These are phyloP conservation scores for Puccinellia tenuiflora DNA, from an alignment of 176 grass and related monocot species.

Conservation along the genomic window DNA sequence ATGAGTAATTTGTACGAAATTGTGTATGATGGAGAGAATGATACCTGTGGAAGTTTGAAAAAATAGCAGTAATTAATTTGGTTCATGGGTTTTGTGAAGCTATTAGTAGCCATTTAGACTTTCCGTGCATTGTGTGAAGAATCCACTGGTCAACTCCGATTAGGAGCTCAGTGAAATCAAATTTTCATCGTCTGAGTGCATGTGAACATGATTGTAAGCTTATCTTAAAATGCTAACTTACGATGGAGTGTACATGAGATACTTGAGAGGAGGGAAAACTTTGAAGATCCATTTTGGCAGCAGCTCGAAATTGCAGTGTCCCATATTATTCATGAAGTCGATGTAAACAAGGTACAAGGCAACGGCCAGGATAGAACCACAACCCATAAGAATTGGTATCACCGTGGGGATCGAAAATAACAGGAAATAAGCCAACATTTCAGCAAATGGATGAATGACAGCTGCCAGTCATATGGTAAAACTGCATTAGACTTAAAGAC, in stretches of 20 bases:
- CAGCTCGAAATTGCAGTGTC: conserved; percentile 91
- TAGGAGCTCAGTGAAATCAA: neutral
- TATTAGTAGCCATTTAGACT: neutral
- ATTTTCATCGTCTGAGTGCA: neutral
- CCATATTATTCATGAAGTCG: conserved; percentile 99
- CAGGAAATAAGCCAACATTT: conserved; percentile 59
- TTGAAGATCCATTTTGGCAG: conserved; percentile 72
- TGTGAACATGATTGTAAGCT: conserved; percentile 2
- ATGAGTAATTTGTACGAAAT: conserved; percentile 81
- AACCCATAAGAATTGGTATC: conserved; percentile 20
- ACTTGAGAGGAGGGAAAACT: conserved; percentile 78
- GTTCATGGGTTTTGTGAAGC: neutral
- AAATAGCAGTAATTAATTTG: neutral
- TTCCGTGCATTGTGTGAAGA: neutral
- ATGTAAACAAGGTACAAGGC: conserved; percentile 46
- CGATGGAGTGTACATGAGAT: conserved; percentile 96
- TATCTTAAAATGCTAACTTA: conserved; percentile 46
- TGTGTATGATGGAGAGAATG: conserved; percentile 95
- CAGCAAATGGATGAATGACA: conserved; percentile 88
- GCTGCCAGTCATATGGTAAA: conserved; percentile 36
- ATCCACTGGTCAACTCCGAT: neutral
- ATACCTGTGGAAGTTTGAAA: conserved; percentile 37
- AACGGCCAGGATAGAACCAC: conserved; percentile 4
- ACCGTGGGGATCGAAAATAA: conserved; percentile 55
- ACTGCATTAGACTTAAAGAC: conserved; percentile 4